Evolutionary conservation across 2,329 filamentous ascomycete species (phyloP).

Genomic region (Ascochyta lentis): DNA sequence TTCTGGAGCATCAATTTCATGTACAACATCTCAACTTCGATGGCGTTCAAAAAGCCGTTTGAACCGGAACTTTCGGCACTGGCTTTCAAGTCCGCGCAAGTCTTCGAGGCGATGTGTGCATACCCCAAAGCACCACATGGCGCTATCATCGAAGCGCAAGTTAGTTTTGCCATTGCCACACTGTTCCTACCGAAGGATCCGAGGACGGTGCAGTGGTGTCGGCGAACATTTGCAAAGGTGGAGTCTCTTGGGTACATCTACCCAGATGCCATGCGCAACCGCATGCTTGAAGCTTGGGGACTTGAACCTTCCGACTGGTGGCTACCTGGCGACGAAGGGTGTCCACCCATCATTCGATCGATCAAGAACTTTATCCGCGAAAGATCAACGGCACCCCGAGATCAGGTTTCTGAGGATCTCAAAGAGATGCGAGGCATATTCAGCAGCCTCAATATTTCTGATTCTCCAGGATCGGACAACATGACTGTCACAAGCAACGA

Average conservation of each 20-base stretch:
- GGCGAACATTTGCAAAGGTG: slow-evolving; percentile 77
- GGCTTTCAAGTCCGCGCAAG: slow-evolving; percentile 74
- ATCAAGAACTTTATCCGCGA: slow-evolving; percentile 84
- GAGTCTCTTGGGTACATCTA: slow-evolving; percentile 89
- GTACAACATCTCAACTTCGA: slow-evolving; percentile 76
- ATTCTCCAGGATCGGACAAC: slow-evolving; percentile 41
- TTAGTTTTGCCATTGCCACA: slow-evolving; percentile 75
- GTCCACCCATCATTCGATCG: slow-evolving; percentile 74
- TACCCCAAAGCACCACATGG: slow-evolving; percentile 76
- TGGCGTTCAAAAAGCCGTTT: slow-evolving; percentile 60
- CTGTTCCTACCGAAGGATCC: slow-evolving; percentile 80
- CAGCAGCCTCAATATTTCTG: slow-evolving; percentile 48
- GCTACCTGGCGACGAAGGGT: slow-evolving; percentile 82
- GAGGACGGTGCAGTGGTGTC: slow-evolving; percentile 78
- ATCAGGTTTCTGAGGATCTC: slow-evolving; percentile 66
- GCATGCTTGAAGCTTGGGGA: slow-evolving; percentile 78
- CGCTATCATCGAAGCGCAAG: slow-evolving; percentile 74
- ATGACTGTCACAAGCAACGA: slow-evolving; percentile 37
- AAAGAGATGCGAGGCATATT: slow-evolving; percentile 77
- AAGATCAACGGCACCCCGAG: slow-evolving; percentile 62
- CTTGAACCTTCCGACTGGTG: slow-evolving; percentile 83
- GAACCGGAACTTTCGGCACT: slow-evolving; percentile 64
- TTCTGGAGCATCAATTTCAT: slow-evolving; percentile 81
- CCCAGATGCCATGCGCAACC: slow-evolving; percentile 73
- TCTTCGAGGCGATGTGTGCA: slow-evolving; percentile 78